These are phyloP conservation scores for Cryptomeria japonica DNA, from an alignment of 75 land plant genomes.

Conservation along the genomic window DNA sequence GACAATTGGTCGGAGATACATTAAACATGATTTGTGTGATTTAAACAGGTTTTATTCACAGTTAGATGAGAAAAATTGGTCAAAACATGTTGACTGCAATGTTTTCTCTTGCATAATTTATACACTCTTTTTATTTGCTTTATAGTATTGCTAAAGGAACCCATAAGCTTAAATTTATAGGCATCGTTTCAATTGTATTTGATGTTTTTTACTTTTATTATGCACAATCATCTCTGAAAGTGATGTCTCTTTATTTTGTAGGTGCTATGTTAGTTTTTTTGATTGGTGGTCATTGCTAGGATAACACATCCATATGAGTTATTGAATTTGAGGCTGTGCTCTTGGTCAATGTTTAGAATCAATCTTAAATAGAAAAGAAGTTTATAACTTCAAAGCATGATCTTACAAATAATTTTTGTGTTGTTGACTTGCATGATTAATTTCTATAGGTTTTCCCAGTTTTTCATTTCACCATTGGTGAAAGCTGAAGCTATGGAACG, in stretches of 20 bases:
- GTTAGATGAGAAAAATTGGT: no score
- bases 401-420: background rate
- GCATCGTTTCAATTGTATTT: background rate
- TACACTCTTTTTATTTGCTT: no score
- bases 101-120: no score
- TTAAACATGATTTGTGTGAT: no score
- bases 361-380: background rate
- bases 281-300: background rate
- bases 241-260: background rate
- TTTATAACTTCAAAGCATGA: background rate
- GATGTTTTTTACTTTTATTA: background rate
- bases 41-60: no score
- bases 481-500: constrained; percentile 95
- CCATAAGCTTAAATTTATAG: background rate
- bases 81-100: no score
- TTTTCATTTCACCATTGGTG: constrained; percentile 88
- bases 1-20: no score
- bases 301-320: background rate
- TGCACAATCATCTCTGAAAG: background rate
- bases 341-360: background rate
- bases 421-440: background rate
- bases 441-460: constrained; percentile 83
- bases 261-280: background rate
- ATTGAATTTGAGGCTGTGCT: background rate
- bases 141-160: no score